Conservation (phyloP, 176 grass and related monocot species). For the Neostapfia colusana region DNA sequence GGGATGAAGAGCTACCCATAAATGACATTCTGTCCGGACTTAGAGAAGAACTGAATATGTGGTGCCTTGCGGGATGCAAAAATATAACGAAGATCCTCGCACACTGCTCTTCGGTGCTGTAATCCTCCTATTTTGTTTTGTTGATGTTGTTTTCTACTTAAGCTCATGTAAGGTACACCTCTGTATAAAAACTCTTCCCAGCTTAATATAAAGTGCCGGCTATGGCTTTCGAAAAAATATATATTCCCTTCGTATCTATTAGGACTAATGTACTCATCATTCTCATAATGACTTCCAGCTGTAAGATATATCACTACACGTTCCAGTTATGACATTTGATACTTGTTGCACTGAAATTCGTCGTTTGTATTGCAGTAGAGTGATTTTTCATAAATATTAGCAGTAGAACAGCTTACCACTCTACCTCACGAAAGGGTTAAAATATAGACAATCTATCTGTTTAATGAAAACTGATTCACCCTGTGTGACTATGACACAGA, state of each 20-base stretch:
- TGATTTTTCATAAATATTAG: background rate
- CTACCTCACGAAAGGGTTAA: background rate
- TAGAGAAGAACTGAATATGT: too few relatives aligned
- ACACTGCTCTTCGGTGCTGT: too few relatives aligned
- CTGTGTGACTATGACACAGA: background rate
- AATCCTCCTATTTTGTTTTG: too few relatives aligned
- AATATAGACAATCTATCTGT: background rate
- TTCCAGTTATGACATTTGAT: background rate
- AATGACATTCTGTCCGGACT: too few relatives aligned
- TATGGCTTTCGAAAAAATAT: too few relatives aligned
- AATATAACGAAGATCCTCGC: too few relatives aligned
- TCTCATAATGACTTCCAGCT: background rate
- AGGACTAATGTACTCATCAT: background rate
- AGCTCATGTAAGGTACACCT: too few relatives aligned
- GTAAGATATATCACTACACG: background rate
- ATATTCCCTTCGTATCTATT: slow-evolving; percentile 1
- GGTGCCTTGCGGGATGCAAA: too few relatives aligned
- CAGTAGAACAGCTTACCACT: background rate
- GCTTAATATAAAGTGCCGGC: too few relatives aligned
- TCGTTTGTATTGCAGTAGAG: background rate
- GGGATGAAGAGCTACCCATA: too few relatives aligned
- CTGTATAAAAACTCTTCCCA: too few relatives aligned
- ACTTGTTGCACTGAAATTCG: background rate
- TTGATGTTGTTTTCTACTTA: too few relatives aligned
- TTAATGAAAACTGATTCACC: background rate